Evolutionary conservation across 768 basidiomycete genomes (phyloP), one percentile per base, ranked within the genome.

Genomic region (Trametes cubensis): DNA sequence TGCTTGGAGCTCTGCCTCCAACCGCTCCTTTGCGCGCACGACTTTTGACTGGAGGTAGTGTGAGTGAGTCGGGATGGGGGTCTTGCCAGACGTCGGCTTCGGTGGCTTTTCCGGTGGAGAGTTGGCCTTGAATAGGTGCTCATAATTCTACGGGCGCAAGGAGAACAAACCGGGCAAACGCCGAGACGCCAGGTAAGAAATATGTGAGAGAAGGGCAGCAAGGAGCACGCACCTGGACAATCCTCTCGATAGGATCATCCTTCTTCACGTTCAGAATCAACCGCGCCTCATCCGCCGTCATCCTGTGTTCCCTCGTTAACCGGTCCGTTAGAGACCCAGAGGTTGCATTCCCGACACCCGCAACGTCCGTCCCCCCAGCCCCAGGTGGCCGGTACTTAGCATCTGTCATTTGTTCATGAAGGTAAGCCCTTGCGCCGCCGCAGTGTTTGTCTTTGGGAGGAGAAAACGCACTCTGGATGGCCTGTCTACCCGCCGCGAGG

Each of bases 11-110:
- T 99, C 96, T 0, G 95, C 95, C 73, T 97, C 91, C 83, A 98
- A 87, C 77, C 97, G 86, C 77, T 98, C 95, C 57, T 87, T 84
- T 20, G 97, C 96, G 44, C 97, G 86, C 47, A 93, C 85, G n/a
- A 99, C 93, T 77, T 99, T 99, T 34, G 94, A 95, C 73, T 96
- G 95, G 14, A 98, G 81, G 75, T 98, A 98, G 75, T 95, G 92
- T 39, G 94, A 95, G 72, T 94, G 81, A 40, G 76, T 69, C 26
- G 74, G 77, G 23, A 76, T 66, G 5, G 76, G 71, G 23, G 75
- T 76, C 71, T 79, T 83, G 40, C 81, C 77, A 42, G 80, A 61
- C 61, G 80, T 79, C 7, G 67, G 58, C 50, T 72, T 73, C 40
- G 73, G 69, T 15, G 85, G 78, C 48, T 81, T 73, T 45, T 86